Conservation (phyloP, 2,329 filamentous ascomycete genomes). For the Penicillium brevicompactum region DNA sequence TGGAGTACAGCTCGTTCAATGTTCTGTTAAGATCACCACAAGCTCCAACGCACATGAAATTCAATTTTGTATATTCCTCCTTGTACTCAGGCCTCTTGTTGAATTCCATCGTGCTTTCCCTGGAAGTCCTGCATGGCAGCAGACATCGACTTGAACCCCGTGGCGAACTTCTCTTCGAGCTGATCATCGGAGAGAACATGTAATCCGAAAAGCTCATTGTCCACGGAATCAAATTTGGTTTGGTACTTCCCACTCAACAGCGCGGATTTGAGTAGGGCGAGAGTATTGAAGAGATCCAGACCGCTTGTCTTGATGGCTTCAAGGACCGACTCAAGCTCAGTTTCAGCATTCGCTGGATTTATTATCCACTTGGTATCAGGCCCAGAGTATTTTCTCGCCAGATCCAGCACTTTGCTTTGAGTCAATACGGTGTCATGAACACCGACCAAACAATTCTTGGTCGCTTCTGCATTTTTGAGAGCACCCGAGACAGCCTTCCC, state of each 20-base stretch:
- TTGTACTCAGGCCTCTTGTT: not conserved
- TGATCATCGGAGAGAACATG: not conserved
- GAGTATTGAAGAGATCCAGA: slow-evolving; percentile 1
- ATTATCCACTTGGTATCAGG: not conserved
- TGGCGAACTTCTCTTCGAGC: slow-evolving; percentile 3
- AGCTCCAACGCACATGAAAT: no score
- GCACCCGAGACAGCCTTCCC: slow-evolving; percentile 4
- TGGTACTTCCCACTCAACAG: slow-evolving; percentile 1
- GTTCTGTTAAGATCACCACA: no score
- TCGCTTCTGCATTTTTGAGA: not conserved
- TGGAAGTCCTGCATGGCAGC: not conserved
- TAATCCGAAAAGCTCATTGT: slow-evolving; percentile 3
- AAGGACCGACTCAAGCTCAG: not conserved
- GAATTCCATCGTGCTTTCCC: not conserved
- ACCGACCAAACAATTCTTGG: slow-evolving; percentile 1
- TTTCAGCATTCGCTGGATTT: not conserved
- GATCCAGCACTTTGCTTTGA: not conserved
- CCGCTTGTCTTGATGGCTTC: not conserved
- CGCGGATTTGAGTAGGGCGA: slow-evolving; percentile 2
- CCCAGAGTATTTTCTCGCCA: slow-evolving; percentile 3
- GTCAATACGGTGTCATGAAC: slow-evolving; percentile 3
- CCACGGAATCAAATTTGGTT: not conserved
- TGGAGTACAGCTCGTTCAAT: no score
- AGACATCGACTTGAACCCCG: not conserved
- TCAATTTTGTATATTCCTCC: not conserved